Conservation (phyloP, 176 grass and related monocot species). For the Aegilops sharonensis region DNA sequence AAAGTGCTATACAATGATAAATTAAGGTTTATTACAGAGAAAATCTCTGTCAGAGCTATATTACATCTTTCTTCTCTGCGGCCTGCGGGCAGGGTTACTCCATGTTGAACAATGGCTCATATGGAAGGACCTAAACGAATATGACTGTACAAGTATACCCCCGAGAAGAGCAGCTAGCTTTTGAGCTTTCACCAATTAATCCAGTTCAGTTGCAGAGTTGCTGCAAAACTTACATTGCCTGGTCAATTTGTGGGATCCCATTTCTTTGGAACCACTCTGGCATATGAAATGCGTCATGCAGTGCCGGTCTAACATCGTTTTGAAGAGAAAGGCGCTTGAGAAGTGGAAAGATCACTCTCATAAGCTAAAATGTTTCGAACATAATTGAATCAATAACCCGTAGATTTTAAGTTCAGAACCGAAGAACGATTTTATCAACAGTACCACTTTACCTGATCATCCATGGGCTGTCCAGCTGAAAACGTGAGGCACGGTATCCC, state of each 20-base stretch:
- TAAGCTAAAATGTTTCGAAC: slow-evolving; percentile 55
- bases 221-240: slow-evolving; percentile 14
- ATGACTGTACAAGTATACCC: slow-evolving; percentile 31
- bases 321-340: slow-evolving; percentile 78
- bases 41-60: neutral
- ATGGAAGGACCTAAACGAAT: slow-evolving; percentile 13
- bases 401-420: neutral
- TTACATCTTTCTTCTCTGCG: neutral
- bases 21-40: slow-evolving; percentile 4
- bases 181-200: slow-evolving; percentile 27
- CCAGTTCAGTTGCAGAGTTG: neutral
- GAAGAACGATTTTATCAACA: neutral
- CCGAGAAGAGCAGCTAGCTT: neutral
- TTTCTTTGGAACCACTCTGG: slow-evolving; percentile 88
- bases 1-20: slow-evolving; percentile 28
- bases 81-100: neutral
- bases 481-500: slow-evolving; percentile 92
- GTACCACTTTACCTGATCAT: slow-evolving; percentile 62
- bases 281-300: slow-evolving; percentile 86
- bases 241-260: slow-evolving; percentile 56
- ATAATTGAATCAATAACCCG: slow-evolving; percentile 20
- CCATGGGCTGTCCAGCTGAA: slow-evolving; percentile 68
- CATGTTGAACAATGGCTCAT: neutral
- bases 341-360: slow-evolving; percentile 76
- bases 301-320: slow-evolving; percentile 67